Percentiles rank a stretch among this genome's conserved stretches.
Conservation (phyloP, 805 yeast genomes). For the Kregervanrija delftensis region DNA sequence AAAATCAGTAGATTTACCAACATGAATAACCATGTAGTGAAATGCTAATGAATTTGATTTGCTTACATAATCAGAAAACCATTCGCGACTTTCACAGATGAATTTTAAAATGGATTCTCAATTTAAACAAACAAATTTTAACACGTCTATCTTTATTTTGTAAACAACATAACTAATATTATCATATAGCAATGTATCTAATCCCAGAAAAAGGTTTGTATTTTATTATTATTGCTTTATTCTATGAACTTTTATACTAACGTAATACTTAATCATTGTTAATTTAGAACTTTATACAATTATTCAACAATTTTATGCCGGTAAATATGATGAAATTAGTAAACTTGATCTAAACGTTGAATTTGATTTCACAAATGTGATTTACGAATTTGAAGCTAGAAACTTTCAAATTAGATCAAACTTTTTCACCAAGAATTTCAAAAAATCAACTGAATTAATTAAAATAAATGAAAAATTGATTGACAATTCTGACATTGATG, state of each 20-base stretch:
- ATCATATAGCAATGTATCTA: conserved; percentile 10
- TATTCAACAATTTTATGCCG: conserved; percentile 24
- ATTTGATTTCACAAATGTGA: conserved; percentile 20
- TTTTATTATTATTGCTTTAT: neutral
- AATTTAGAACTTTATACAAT: conserved; percentile 21
- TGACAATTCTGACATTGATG: conserved; percentile 1
- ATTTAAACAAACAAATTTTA: too few relatives aligned
- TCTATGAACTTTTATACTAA: neutral
- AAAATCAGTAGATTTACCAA: too few relatives aligned
- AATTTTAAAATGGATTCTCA: too few relatives aligned
- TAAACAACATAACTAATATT: neutral
- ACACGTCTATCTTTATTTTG: too few relatives aligned
- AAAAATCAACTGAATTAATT: conserved; percentile 12
- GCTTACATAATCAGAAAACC: too few relatives aligned
- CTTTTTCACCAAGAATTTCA: conserved; percentile 9
- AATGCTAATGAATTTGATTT: too few relatives aligned
- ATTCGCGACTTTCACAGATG: too few relatives aligned
- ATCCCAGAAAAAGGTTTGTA: conserved; percentile 13
- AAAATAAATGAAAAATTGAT: conserved; percentile 2
- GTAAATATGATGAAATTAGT: conserved; percentile 17
- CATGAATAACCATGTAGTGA: too few relatives aligned
- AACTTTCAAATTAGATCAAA: conserved; percentile 20
- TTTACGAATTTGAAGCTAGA: conserved; percentile 20
- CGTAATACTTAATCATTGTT: neutral
- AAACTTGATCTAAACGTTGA: conserved; percentile 16